Base-by-base conservation (phyloP, 225 moss, liverwort and hornwort species). In the Lunularia cruciata region DNA sequence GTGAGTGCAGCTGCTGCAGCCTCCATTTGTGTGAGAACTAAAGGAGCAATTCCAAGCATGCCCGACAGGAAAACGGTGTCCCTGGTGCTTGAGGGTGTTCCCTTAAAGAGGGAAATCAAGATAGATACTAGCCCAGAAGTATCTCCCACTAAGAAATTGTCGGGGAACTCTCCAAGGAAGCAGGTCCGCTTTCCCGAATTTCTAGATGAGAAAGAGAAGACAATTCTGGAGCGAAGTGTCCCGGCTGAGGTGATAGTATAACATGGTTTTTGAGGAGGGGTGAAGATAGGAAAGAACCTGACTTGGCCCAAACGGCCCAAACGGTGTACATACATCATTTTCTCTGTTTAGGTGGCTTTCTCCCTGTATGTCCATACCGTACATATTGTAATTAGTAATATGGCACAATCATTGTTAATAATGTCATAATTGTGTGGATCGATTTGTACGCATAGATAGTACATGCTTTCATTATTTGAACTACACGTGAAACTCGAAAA, bases 31-130 rank as follows among this genome's bases (percentile, higher is more conserved):
- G 78, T 92, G 20, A 66, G 90, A 77, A 74, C 73, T 43, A 90
- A 86, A 71, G 88, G 92, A 3, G 78, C 88, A 49, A 83, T 90
- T 48, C 88, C 85, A 47, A 92, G 92, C 63, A 92, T 90, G 92
- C 89, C 92, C 23, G 73, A 80, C 55, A 86, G 85, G 47, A 89
- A 88, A 54, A 79, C 85, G 8, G 84, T 89, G 13, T 12, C 74
- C 53, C 79, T 85, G 75, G 65, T 90, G 63, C 82, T 90, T 40
- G 82, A 85, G 63, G 88, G 90, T 53, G 68, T 85, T 51, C 69
- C 83, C 19, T 23, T 55, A 0, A 45, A 8, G 20, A n/a, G n/a
- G n/a, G 73, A 57, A 38, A 73, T 73, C 13, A 32, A 61, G 33
- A 71, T 71, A 39, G 76, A 69, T 14, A 64, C 46, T 26, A 64